Evolutionary conservation across 2,329 filamentous ascomycete species (phyloP), one percentile per base, ranked within the genome.

Genomic region (Tolypocladium paradoxum): DNA sequence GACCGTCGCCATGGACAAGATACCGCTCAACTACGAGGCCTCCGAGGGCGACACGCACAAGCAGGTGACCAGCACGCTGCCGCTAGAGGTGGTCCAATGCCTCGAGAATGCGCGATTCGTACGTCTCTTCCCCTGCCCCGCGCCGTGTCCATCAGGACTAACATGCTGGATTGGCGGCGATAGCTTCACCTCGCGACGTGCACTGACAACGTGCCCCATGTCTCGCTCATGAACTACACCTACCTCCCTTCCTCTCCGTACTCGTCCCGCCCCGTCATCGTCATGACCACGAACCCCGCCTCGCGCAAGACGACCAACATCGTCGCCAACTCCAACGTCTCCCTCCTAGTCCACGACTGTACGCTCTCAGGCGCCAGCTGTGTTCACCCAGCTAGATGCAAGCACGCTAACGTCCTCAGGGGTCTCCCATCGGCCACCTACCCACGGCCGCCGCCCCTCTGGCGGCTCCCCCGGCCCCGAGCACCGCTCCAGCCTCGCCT

Each of bases 181-280:
- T 64, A 96, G 90, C 89, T 99, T 60, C 93, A 99, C 71, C 86
- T 99, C 51, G 91, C 93, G 62, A 99, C 93, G 53, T 95, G 88
- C 69, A 83, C 83, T 61, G 78, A 87, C 60, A 87, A 93, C 64
- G 77, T 84, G 58, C 93, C 93, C 11, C 90, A 97, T 68, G 89
- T 97, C 60, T 95, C 90, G 37, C 83, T 99, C 59, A 99, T 99
- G 93, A 96, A 95, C 76, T 97, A 97, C 76, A 97, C 93, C 65
- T 97, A 96, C 73, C 86, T 99, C 24, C 87, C 90, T 38, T 83
- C 79, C 6, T 88, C 87, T 18, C 84, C 83, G 38, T 86, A 83
- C 69, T 79, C 81, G 38, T 65, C 78, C 50, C 71, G 74, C n/a
- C 85, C 90, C n/a, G 87, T 90, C 58, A 95, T 97, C 65, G 87